Base-by-base conservation (phyloP, 1,139 yeast genomes). In the Debaryomyces singareniensis region DNA sequence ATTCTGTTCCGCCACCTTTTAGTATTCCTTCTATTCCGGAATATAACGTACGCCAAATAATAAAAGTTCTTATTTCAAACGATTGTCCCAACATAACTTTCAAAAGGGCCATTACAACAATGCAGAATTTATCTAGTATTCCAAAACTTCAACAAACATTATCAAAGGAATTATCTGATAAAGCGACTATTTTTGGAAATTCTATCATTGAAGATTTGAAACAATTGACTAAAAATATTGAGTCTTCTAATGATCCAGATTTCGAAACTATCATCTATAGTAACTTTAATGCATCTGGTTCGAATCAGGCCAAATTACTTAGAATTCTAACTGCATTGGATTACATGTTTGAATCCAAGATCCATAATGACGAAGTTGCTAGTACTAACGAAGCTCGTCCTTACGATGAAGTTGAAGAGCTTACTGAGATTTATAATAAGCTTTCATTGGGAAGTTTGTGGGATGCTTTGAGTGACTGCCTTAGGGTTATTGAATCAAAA, bases 301-400 rank as follows among this genome's bases (percentile, higher is more conserved):
- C 96, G 0, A 87, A 83, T 37, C 97, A 89, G 52, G 86, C 96
- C 6, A 87, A 87, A 46, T 58, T 91, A 13, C 61, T 91, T 35
- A 68, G 96, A 32, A 79, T 87, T 4, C 64, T 89, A 42, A 89
- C 97, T 1, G 96, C 96, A 0, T 68, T 89, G 38, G 96, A 89
- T 47, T 87, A 82, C 45, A 68, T 89, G 54, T 82, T 76, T 53
- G 83, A 78, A 37, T 54, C 67, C 2, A 60, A 50, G 21, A 24
- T 28, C 42, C 37, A 37, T 33, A 29, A 31, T 9, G 13, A 26
- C 5, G 13, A 11, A 9, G 24, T 24, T 16, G 25, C 13, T 15
- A 26, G 20, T 4, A 28, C 13, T 12, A 26, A 29, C 11, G 14
- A 25, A 16, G 7, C 7, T 18, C n/a, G n/a, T n/a, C 27, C 18